phyloP scores from a whole-genome alignment of 495 filamentous ascomycete genomes.

The Physcia stellaris region DNA sequence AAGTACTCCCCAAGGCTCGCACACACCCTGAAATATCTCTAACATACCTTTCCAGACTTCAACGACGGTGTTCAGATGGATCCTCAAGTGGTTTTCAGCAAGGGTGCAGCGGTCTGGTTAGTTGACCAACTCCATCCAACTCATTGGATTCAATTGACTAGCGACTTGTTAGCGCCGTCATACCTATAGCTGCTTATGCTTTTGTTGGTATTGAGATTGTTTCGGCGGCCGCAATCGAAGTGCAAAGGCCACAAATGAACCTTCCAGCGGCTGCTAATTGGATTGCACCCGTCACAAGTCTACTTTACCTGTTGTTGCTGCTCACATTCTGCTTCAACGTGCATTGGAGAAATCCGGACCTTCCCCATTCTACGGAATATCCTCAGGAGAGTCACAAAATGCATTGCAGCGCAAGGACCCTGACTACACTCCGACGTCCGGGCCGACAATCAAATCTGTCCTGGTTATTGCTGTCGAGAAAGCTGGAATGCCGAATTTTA shows the following conservation, averaged over 20 bases:
- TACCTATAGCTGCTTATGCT: slow-evolving; percentile 30
- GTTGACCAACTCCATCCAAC: slow-evolving; percentile 13
- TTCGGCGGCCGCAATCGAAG: slow-evolving; percentile 34
- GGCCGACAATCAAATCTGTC: slow-evolving; percentile 4
- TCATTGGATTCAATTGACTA: not conserved
- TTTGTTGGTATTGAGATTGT: slow-evolving; percentile 33
- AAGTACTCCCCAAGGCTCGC: not conserved
- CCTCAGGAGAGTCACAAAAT: slow-evolving; percentile 6
- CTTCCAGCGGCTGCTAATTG: slow-evolving; percentile 19
- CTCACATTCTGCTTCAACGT: slow-evolving; percentile 28
- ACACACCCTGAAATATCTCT: not conserved
- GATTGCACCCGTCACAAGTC: slow-evolving; percentile 17
- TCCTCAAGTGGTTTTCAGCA: slow-evolving; percentile 12
- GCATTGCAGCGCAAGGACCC: slow-evolving; percentile 1
- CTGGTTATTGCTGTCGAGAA: slow-evolving; percentile 5
- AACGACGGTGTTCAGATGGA: slow-evolving; percentile 20
- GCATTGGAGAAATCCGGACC: slow-evolving; percentile 20
- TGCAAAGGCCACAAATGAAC: slow-evolving; percentile 20
- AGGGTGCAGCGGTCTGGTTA: slow-evolving; percentile 22
- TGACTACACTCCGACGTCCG: not conserved
- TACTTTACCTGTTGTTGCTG: slow-evolving; percentile 17
- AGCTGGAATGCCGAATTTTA: slow-evolving; percentile 13
- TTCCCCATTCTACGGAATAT: too few species aligned
- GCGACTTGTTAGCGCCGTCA: slow-evolving; percentile 19
- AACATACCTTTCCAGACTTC: slow-evolving; percentile 17